Conservation (phyloP, 2,329 filamentous ascomycete species). For the Pseudogymnoascus destructans region DNA sequence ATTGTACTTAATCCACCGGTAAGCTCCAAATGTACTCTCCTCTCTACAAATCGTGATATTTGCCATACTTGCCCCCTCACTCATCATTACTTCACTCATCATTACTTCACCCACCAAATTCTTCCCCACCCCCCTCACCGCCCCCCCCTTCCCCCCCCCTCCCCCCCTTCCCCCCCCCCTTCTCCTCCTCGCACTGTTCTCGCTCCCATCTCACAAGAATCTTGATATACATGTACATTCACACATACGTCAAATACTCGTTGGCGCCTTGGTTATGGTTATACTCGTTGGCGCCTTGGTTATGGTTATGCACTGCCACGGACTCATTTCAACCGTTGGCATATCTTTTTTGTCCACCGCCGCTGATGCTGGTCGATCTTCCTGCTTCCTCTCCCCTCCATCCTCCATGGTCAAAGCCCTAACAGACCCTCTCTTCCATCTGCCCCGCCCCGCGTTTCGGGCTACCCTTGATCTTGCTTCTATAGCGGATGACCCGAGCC, state of each 20-base stretch:
- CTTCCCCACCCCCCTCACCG: neutral
- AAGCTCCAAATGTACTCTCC: neutral
- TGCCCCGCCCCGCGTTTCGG: neutral
- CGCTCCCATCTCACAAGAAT: neutral
- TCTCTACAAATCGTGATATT: neutral
- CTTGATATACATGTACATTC: neutral
- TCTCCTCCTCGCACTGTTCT: neutral
- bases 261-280: neutral
- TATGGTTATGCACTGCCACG: too few relatives aligned
- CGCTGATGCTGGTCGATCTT: neutral
- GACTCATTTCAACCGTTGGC: neutral
- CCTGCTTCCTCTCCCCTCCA: neutral
- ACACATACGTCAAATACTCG: neutral
- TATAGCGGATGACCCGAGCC: neutral
- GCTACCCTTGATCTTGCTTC: neutral
- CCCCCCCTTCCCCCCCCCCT: neutral
- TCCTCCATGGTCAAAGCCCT: neutral
- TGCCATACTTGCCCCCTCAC: neutral
- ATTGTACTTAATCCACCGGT: too few relatives aligned
- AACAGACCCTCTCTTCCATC: neutral
- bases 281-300: too few relatives aligned
- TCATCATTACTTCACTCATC: neutral
- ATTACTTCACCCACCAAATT: too few relatives aligned
- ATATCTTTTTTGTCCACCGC: neutral
- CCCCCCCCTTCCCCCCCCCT: too few relatives aligned